Evolutionary conservation across 192 early-diverging fungal genomes (phyloP), one percentile per base, ranked within the genome.

Genomic region (Allomyces javanicus): DNA sequence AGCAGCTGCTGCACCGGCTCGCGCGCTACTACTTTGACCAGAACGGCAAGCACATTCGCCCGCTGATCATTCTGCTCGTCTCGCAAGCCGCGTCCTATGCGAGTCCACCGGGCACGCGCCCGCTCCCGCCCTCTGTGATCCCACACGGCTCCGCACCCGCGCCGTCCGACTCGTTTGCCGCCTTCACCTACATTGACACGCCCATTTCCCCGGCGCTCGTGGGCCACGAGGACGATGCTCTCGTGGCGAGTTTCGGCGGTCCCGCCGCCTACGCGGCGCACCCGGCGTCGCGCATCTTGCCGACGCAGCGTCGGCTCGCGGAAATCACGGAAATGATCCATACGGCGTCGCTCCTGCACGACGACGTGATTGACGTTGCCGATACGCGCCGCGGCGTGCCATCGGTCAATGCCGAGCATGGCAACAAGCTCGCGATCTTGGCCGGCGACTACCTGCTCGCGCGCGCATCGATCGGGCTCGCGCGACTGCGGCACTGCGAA

Each of bases 311-410:
- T 19, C 85, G 95, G 10, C 79, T 98, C 62, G 92, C 92, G 7
- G 95, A 98, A 74, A 96, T 98, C 65, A 89, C 89, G 0, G 95
- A 98, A 74, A 93, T 98, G 88, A 98, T 98, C 70, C 92, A 98
- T 71, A 98, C 92, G 5, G 89, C 95, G 14, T 91, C 92, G 4
- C 75, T 98, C 11, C 76, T 98, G 10, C 95, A 98, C 73, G 91
- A 98, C 75, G 95, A 98, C 72, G 87, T 93, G 19, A 79, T 79
- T 62, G 92, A 94, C 71, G 72, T 77, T 21, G 81, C 89, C 0
- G 77, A 85, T 58, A 85, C 80, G 6, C 86, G 93, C 33, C 83
- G 93, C 19, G 80, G 79, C 25, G 68, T 86, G 65, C 77, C 87
- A 10, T 87, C 89, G 12, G 89, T 87, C 11, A 92, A 94, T 67